Percentiles rank a stretch among this genome's conserved stretches.
Evolutionary conservation across 2,329 filamentous ascomycete genomes (phyloP).

Genomic region (Fusarium sp.): DNA sequence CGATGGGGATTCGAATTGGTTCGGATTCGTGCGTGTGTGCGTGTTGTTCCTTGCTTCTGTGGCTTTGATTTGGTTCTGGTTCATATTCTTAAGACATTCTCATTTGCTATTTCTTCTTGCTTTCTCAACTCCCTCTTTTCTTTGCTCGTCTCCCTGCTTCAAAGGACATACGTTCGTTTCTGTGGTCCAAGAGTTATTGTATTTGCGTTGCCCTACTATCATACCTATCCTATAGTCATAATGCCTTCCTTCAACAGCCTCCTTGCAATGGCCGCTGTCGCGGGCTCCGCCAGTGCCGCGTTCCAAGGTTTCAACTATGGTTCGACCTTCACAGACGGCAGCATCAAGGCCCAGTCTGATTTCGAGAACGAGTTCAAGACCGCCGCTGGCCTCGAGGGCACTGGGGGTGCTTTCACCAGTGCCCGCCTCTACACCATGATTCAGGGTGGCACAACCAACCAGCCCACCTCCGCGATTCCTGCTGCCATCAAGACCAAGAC

Average conservation of each 20-base stretch:
- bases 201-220: not conserved
- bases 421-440: constrained; percentile 83
- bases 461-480: constrained; percentile 79
- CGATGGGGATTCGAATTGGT: constrained; percentile 10
- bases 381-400: constrained; percentile 73
- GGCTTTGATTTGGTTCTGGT: constrained; percentile 14
- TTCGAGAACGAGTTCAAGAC: constrained; percentile 79
- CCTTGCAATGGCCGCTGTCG: constrained; percentile 53
- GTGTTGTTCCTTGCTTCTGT: constrained; percentile 16
- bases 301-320: constrained; percentile 82
- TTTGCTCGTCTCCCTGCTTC: constrained; percentile 11
- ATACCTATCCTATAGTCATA: constrained; percentile 7
- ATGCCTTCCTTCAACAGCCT: constrained; percentile 54
- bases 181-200: constrained; percentile 1
- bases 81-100: constrained; percentile 12
- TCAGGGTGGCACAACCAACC: constrained; percentile 74
- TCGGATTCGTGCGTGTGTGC: constrained; percentile 19
- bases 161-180: constrained; percentile 37
- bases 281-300: constrained; percentile 55
- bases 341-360: constrained; percentile 71
- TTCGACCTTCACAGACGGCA: constrained; percentile 70
- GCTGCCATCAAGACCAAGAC: constrained; percentile 87
- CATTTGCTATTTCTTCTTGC: not conserved
- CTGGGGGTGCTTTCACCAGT: constrained; percentile 72
- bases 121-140: not conserved